Evolutionary conservation across 257 asterid genomes (phyloP), one percentile per base, ranked within the genome.

Genomic region (Primulina tabacum): DNA sequence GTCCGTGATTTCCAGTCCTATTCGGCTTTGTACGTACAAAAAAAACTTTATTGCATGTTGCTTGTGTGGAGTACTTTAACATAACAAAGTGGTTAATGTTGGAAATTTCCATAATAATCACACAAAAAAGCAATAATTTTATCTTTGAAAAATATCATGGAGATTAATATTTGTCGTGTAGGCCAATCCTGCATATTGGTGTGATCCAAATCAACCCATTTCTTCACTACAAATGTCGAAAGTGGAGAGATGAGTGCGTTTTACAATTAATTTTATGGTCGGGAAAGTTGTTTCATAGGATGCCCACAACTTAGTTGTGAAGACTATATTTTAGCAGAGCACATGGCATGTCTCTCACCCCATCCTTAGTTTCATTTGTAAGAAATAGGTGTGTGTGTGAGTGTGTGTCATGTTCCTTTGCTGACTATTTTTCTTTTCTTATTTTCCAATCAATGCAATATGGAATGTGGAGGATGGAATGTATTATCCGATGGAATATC

Each of bases 381-480:
- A 43, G 53, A 43, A 43, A 43, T 43, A n/a, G 70, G 53, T 28
- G n/a, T 43, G n/a, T 43, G 53, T 43, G 12, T 43, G 53, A 62
- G 53, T 28, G 53, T 43, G n/a, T 43, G 53, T 43, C 53, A 14
- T 43, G 53, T 43, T 43, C 2, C 53, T 43, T 43, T 43, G 53
- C 53, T 12, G 6, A 43, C n/a, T 43, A 12, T 11, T 12, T 43
- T 43, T 12, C 53, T 11, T 38, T 43, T 35, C 43, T 35, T 35
- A 11, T 35, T 35, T 35, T 43, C 53, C 53, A 11, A 43, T 43
- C 53, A 43, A 43, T 43, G 43, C 10, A 35, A 35, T 35, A 1
- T 35, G 53, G n/a, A 43, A 69, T 75, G 34, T 69, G 75, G 78
- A 67, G 73, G 76, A 50, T 55, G 62, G 38, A 53, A 70, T 70